These are phyloP conservation scores for Debaryomyces nepalensis DNA, from an alignment of 1,139 yeast species.

Conservation along the genomic window DNA sequence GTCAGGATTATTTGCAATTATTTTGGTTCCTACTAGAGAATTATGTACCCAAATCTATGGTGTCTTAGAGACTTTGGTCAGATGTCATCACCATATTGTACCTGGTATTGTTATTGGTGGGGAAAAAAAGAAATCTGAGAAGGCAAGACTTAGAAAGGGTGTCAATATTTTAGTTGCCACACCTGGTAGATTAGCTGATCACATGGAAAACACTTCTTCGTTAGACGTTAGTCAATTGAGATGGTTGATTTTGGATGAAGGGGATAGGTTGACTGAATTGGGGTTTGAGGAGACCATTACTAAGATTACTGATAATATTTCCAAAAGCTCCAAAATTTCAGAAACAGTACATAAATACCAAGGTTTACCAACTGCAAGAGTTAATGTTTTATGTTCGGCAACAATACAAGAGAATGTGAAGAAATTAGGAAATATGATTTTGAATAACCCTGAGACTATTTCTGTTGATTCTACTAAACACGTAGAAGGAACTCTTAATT, in stretches of 20 bases:
- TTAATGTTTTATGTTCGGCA: constrained; percentile 90
- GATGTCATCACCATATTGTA: constrained; percentile 80
- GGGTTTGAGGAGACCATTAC: constrained; percentile 95
- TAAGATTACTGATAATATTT: constrained; percentile 66
- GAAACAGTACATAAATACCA: constrained; percentile 48
- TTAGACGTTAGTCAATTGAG: constrained; percentile 74
- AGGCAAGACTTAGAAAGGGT: constrained; percentile 88
- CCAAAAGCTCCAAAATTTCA: constrained; percentile 45
- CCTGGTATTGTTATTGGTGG: constrained; percentile 97
- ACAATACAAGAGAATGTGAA: constrained; percentile 84
- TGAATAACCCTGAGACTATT: constrained; percentile 73
- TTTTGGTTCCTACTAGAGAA: constrained; percentile 92
- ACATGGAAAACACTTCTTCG: constrained; percentile 79
- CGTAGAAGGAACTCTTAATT: constrained; percentile 41
- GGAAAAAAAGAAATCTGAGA: constrained; percentile 89
- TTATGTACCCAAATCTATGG: constrained; percentile 89
- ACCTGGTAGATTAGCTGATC: constrained; percentile 92
- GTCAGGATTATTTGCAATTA: constrained; percentile 87
- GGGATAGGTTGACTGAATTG: constrained; percentile 90
- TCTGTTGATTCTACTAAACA: constrained; percentile 31
- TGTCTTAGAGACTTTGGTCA: constrained; percentile 70
- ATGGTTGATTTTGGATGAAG: constrained; percentile 91
- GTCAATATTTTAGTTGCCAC: constrained; percentile 88
- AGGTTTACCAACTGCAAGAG: constrained; percentile 67
- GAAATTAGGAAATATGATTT: constrained; percentile 76